phyloP scores from a whole-genome alignment of 768 basidiomycete species.

The Mycena sanguinolenta region DNA sequence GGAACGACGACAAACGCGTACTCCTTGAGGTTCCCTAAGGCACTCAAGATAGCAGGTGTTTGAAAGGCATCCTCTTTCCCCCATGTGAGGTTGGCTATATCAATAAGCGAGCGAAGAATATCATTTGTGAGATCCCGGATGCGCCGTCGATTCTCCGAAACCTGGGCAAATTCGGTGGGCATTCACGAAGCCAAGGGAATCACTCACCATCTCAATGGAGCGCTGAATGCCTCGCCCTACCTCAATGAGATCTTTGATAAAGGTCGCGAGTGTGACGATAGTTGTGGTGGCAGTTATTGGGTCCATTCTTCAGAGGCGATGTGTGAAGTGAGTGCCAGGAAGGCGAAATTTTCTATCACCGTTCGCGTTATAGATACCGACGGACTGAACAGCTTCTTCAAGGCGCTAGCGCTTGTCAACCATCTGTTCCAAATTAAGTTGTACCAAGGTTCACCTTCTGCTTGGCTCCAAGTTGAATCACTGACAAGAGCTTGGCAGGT shows the following conservation, averaged over 20 bases:
- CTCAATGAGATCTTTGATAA: slow-evolving; percentile 22
- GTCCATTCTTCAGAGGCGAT: too few species aligned
- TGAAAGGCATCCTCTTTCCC: slow-evolving; percentile 2
- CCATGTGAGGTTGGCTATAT: slow-evolving; percentile 10
- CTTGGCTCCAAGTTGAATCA: too few species aligned
- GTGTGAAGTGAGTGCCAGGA: too few species aligned
- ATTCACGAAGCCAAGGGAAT: neutral
- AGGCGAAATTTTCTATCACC: too few species aligned
- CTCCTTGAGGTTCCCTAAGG: slow-evolving; percentile 19
- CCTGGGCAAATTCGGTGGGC: neutral
- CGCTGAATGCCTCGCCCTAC: slow-evolving; percentile 13
- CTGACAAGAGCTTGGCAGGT: too few species aligned
- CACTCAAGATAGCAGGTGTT: slow-evolving; percentile 18
- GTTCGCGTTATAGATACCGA: too few species aligned
- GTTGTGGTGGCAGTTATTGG: slow-evolving; percentile 21
- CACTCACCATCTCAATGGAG: slow-evolving; percentile 21
- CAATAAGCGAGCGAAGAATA: neutral
- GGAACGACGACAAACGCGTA: neutral
- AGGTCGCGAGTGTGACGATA: slow-evolving; percentile 14
- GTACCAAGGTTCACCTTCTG: too few species aligned
- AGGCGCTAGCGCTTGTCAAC: too few species aligned
- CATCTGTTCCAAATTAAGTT: too few species aligned
- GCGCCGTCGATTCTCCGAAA: slow-evolving; percentile 20
- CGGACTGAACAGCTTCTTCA: too few species aligned
- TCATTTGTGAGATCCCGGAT: slow-evolving; percentile 1